Evolutionary conservation across 1,284 basidiomycete species (phyloP), one percentile per base, ranked within the genome.

Genomic region (Tilletia setariae): DNA sequence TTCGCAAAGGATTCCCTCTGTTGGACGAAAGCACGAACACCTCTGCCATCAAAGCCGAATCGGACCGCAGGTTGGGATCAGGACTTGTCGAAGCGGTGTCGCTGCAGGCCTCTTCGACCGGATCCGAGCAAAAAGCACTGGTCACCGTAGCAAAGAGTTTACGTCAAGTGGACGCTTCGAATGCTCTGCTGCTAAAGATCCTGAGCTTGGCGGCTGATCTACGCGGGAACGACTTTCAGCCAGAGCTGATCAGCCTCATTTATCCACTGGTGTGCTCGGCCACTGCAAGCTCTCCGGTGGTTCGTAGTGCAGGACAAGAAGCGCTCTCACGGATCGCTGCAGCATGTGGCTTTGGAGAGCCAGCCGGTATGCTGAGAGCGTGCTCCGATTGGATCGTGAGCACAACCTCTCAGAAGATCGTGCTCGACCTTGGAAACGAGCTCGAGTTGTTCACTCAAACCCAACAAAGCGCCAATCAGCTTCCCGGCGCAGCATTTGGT

Each of bases 361-460:
- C 76, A 7, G 35, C 30, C 2, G 7, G 64, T 72, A 62, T 75
- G 73, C 43, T 78, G 74, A 63, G 62, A 80, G 16, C 66, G 76
- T 21, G 77, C 42, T 76, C 77, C 2, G 80, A 82, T 66, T 82
- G 80, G 44, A 73, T 82, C 13, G 65, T 82, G 16, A 79, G 79
- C 4, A 69, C 75, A 1, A 79, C 78, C 6, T 76, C 76, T 56
- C 77, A 80, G 44, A 68, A 78, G 6, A 42, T 72, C 3, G 67
- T 72, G 21, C 51, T 51, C 25, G 69, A 66, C 4, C 43, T 72
- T n/a, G 70, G 66, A 2, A 42, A 23, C 28, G 70, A 71, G 40
- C 32, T 70, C 44, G 64, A 64, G 44, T 19, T 63, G 11, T 13
- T 35, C 15, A 42, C 51, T 35, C 23, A 51, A 23, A 32, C 23